Conservation (phyloP, 2,329 filamentous ascomycete species). For the Cladosporium sp. region DNA sequence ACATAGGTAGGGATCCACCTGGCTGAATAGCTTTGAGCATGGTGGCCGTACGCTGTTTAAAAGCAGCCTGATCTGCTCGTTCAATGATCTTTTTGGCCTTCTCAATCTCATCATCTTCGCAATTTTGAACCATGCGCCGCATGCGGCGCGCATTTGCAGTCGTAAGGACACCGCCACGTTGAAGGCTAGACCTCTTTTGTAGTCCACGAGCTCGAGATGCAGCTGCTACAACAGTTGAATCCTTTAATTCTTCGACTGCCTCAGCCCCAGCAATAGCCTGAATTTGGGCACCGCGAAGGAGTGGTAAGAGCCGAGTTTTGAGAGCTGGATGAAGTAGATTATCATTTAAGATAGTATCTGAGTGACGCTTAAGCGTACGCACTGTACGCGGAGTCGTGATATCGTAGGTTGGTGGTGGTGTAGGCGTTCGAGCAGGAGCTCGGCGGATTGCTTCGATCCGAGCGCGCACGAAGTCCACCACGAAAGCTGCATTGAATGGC, state of each 20-base stretch:
- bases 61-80: background rate
- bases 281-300: background rate
- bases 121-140: background rate
- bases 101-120: background rate
- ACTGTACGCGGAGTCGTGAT: background rate
- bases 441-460: background rate
- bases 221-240: background rate
- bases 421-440: background rate
- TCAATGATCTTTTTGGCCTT: background rate
- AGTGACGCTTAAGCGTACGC: background rate
- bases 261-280: background rate
- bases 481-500: conserved; percentile 1
- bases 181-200: background rate
- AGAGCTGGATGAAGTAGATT: background rate
- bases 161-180: background rate
- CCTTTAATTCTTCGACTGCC: background rate
- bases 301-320: background rate
- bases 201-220: background rate
- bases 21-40: background rate
- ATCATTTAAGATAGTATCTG: background rate
- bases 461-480: background rate
- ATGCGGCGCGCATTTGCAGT: background rate
- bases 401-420: background rate
- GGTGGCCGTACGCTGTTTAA: background rate
- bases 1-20: background rate